Conservation (phyloP, 345 rosid species). For the Aethionema arabicum region DNA sequence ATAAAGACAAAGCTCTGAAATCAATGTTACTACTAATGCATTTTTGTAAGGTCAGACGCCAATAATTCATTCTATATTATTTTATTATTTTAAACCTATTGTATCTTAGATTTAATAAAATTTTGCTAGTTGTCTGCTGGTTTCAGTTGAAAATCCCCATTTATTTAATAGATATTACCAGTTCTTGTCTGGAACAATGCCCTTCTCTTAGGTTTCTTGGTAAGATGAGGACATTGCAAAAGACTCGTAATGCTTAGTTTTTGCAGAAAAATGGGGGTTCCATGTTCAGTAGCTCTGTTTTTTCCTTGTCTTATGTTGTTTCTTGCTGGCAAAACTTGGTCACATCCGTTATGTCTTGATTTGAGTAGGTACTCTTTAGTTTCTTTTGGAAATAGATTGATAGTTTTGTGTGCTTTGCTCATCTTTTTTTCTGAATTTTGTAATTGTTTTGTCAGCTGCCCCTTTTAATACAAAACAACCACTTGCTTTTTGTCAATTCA, state of each 20-base stretch:
- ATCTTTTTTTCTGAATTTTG: slow-evolving; percentile 8
- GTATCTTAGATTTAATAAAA: slow-evolving; percentile 19
- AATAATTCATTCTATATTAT: slow-evolving; percentile 23
- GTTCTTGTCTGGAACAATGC: slow-evolving; percentile 17
- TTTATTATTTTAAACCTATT: not conserved
- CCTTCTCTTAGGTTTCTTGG: slow-evolving; percentile 30
- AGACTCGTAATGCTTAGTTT: slow-evolving; percentile 1
- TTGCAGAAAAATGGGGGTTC: slow-evolving; percentile 17
- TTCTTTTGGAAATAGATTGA: not conserved
- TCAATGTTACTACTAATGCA: not conserved
- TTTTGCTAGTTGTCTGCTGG: slow-evolving; percentile 20
- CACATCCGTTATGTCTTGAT: slow-evolving; percentile 64
- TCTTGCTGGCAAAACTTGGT: slow-evolving; percentile 36
- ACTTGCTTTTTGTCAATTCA: slow-evolving; percentile 27
- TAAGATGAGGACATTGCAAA: slow-evolving; percentile 2
- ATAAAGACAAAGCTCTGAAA: slow-evolving; percentile 2
- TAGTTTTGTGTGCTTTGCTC: not conserved
- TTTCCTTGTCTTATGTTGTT: slow-evolving; percentile 42
- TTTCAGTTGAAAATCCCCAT: slow-evolving; percentile 13
- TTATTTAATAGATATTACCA: not conserved
- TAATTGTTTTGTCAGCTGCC: slow-evolving; percentile 30
- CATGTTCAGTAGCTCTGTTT: slow-evolving; percentile 1
- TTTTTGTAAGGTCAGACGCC: not conserved
- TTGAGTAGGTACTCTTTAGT: slow-evolving; percentile 44
- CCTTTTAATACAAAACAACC: slow-evolving; percentile 24